Evolutionary conservation across 1,284 basidiomycete species (phyloP).

Genomic region (Apiotrichum domesticum): DNA sequence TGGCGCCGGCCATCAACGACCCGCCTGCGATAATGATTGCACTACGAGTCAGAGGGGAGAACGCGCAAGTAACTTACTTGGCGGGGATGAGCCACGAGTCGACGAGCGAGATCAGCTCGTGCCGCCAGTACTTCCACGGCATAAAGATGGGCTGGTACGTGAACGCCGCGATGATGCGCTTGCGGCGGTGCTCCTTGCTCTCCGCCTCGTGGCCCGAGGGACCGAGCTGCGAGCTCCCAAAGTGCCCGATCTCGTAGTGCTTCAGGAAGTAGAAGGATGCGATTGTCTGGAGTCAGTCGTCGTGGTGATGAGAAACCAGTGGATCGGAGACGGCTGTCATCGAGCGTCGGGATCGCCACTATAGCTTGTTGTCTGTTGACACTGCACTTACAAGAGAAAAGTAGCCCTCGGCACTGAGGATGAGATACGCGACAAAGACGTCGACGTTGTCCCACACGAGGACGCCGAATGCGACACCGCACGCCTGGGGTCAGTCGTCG

Average conservation of each 20-base stretch:
- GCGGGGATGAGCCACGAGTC: constrained; percentile 21
- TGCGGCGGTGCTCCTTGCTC: neutral
- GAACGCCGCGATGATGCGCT: neutral
- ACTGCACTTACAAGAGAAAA: constrained; percentile 23
- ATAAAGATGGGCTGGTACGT: constrained; percentile 3
- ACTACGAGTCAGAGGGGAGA: constrained; percentile 5
- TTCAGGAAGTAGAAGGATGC: constrained; percentile 18
- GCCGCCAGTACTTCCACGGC: constrained; percentile 11
- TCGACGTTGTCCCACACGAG: constrained; percentile 13
- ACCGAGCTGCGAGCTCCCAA: constrained; percentile 9
- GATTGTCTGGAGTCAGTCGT: constrained; percentile 5
- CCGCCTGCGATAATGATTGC: constrained; percentile 33
- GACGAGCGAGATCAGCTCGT: constrained; percentile 11
- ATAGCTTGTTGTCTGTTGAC: too few species aligned
- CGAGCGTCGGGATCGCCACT: too few species aligned
- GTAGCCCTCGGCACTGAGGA: constrained; percentile 32
- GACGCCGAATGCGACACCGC: constrained; percentile 14
- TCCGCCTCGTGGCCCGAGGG: neutral
- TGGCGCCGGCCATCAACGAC: constrained; percentile 12
- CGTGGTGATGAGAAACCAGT: too few species aligned
- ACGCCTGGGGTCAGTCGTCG: constrained; percentile 1
- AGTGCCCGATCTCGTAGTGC: constrained; percentile 11
- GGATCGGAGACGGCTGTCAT: too few species aligned
- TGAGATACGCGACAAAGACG: constrained; percentile 23
- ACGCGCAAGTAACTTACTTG: constrained; percentile 5